phyloP scores from a whole-genome alignment of 805 yeast genomes.

The Scheffersomyces stipitis region DNA sequence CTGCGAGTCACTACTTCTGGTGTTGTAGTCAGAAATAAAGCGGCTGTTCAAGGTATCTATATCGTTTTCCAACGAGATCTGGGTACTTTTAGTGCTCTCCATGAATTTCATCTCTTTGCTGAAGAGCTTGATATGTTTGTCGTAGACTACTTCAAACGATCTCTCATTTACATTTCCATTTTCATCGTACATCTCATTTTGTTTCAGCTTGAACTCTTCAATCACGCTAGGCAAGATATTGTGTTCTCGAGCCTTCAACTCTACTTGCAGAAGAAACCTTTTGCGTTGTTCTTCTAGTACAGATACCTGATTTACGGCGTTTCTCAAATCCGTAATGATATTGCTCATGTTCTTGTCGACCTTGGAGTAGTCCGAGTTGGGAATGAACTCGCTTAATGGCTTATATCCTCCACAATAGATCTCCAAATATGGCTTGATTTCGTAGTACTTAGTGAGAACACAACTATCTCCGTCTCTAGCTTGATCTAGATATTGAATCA shows the following conservation, averaged over 20 bases:
- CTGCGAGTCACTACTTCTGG: slow-evolving; percentile 18
- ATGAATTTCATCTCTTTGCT: slow-evolving; percentile 50
- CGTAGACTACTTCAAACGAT: slow-evolving; percentile 38
- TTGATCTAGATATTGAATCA: slow-evolving; percentile 50
- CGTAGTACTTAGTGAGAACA: slow-evolving; percentile 45
- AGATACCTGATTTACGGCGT: slow-evolving; percentile 26
- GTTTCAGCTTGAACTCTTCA: slow-evolving; percentile 38
- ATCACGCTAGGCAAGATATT: slow-evolving; percentile 55
- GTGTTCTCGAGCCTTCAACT: slow-evolving; percentile 45
- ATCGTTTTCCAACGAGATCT: slow-evolving; percentile 18
- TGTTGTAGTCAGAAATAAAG: slow-evolving; percentile 9
- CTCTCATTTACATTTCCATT: slow-evolving; percentile 23
- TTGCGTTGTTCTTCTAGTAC: slow-evolving; percentile 36
- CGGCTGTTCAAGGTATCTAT: slow-evolving; percentile 12
- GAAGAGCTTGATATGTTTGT: slow-evolving; percentile 46
- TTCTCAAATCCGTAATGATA: slow-evolving; percentile 36
- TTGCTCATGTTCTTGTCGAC: slow-evolving; percentile 30
- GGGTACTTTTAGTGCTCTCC: slow-evolving; percentile 32
- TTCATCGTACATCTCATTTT: slow-evolving; percentile 10
- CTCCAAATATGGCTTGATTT: slow-evolving; percentile 47
- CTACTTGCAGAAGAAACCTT: slow-evolving; percentile 41
- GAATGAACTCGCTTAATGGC: slow-evolving; percentile 34
- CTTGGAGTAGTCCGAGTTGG: slow-evolving; percentile 36
- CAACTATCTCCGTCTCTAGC: slow-evolving; percentile 64
- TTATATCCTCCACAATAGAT: slow-evolving; percentile 44